Evolutionary conservation across 2,329 filamentous ascomycete genomes (phyloP).

Genomic region (Hypoxylon sp.): DNA sequence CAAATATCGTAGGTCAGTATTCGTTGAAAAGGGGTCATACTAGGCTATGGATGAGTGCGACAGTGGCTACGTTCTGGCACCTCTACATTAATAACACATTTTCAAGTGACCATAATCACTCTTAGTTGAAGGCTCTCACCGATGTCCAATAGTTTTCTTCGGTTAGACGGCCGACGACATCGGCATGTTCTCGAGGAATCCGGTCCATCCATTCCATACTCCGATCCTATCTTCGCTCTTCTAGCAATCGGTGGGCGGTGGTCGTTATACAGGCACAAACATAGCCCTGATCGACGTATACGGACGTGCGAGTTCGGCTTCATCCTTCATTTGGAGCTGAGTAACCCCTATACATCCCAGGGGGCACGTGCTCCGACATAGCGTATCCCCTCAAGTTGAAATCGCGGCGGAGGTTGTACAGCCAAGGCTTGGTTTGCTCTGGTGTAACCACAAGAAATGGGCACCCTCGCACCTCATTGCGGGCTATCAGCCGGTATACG

Average conservation of each 20-base stretch:
- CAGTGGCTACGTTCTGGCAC: neutral
- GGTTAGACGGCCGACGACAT: neutral
- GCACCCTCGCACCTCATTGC: neutral
- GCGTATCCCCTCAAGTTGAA: neutral
- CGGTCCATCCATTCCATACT: neutral
- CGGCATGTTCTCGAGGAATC: neutral
- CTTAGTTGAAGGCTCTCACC: neutral
- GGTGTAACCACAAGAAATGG: neutral
- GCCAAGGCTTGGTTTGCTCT: neutral
- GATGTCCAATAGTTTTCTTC: neutral
- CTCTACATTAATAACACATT: neutral
- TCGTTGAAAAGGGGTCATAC: neutral
- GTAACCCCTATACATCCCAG: neutral
- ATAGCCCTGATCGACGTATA: neutral
- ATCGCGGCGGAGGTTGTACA: slow-evolving; percentile 9
- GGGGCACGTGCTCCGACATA: neutral
- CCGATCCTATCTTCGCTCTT: neutral
- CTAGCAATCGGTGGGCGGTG: neutral
- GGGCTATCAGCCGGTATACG: slow-evolving; percentile 3
- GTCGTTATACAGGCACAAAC: neutral
- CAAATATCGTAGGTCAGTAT: neutral
- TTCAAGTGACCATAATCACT: neutral
- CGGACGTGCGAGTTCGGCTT: neutral
- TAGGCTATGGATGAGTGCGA: neutral
- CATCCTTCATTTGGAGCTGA: neutral